These are phyloP conservation scores for Penicillium robsamsonii DNA, from an alignment of 495 filamentous ascomycete genomes.

Conservation along the genomic window DNA sequence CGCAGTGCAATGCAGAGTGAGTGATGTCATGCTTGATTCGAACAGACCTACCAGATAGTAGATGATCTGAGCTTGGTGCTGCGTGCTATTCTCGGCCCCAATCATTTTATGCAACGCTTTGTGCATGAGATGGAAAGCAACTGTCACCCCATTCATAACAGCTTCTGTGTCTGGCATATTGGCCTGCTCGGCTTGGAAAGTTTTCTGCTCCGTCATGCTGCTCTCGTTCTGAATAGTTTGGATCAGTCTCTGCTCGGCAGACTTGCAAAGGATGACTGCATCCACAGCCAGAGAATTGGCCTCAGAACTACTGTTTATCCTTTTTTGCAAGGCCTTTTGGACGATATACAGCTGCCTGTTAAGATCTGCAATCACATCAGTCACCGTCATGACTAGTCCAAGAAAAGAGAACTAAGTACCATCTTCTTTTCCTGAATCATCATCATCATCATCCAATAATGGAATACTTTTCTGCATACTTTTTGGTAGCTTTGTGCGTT, in stretches of 20 bases:
- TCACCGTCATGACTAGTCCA: constrained; percentile 7
- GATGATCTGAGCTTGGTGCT: constrained; percentile 26
- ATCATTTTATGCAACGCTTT: constrained; percentile 37
- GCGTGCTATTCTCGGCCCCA: constrained; percentile 10
- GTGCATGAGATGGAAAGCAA: constrained; percentile 26
- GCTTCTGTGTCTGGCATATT: constrained; percentile 17
- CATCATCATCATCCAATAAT: neutral
- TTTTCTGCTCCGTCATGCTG: neutral
- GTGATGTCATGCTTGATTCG: constrained; percentile 33
- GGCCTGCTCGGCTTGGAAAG: neutral
- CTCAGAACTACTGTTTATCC: constrained; percentile 11
- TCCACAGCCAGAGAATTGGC: constrained; percentile 20
- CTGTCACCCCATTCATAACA: constrained; percentile 23
- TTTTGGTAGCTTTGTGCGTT: constrained; percentile 26
- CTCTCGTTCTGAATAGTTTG: constrained; percentile 9
- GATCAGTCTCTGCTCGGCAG: constrained; percentile 22
- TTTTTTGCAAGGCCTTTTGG: constrained; percentile 34
- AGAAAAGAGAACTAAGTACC: neutral
- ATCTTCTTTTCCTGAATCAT: neutral
- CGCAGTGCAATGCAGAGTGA: constrained; percentile 30
- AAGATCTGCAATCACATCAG: constrained; percentile 17
- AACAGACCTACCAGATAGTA: constrained; percentile 46
- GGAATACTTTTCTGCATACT: constrained; percentile 15
- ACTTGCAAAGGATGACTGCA: constrained; percentile 30
- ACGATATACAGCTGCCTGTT: constrained; percentile 37